Evolutionary conservation across 2,329 filamentous ascomycete species (phyloP).

Genomic region (Colletotrichum euphorbiae): DNA sequence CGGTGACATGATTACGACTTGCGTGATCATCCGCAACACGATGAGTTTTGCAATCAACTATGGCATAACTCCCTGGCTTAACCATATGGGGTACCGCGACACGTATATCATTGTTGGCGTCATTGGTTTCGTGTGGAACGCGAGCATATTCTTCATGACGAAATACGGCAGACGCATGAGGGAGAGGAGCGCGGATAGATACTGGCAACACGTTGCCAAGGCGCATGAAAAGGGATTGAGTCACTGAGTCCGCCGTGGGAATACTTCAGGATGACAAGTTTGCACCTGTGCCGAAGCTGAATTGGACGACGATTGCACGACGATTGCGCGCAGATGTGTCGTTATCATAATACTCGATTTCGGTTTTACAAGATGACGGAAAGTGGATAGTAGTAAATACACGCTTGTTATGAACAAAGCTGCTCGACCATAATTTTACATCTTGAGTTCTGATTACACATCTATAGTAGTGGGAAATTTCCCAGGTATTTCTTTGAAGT

Average conservation of each 20-base stretch:
- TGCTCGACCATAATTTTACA: background rate
- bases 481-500: constrained; percentile 1
- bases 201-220: constrained; percentile 51
- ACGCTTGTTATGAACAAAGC: background rate
- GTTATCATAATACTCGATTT: too few relatives aligned
- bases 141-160: constrained; percentile 58
- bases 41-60: constrained; percentile 50
- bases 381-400: too few relatives aligned
- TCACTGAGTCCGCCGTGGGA: constrained; percentile 14
- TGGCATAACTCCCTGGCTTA: constrained; percentile 48
- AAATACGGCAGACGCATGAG: constrained; percentile 59
- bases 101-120: constrained; percentile 52
- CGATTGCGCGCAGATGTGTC: too few relatives aligned
- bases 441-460: background rate
- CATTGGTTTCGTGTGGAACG: constrained; percentile 51
- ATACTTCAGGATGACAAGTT: too few relatives aligned
- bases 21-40: constrained; percentile 51
- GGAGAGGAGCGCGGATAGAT: constrained; percentile 51
- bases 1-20: constrained; percentile 47
- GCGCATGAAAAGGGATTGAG: constrained; percentile 41
- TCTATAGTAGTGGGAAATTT: background rate
- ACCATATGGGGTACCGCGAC: constrained; percentile 52
- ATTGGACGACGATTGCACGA: too few relatives aligned
- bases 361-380: too few relatives aligned
- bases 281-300: too few relatives aligned